Conservation (phyloP, 495 filamentous ascomycete genomes). For the Parathielavia appendiculata region DNA sequence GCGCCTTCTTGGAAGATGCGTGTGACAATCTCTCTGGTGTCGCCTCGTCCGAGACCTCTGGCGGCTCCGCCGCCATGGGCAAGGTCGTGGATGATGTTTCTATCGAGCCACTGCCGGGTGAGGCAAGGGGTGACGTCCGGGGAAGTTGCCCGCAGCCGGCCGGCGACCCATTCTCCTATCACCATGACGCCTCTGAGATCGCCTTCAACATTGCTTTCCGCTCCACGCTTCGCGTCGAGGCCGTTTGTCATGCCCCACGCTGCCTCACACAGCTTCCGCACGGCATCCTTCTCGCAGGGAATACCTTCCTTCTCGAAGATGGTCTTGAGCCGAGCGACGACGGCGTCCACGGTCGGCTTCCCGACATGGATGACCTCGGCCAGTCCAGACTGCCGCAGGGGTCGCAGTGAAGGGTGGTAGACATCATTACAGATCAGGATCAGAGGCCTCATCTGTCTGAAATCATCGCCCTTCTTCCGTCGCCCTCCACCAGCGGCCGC, state of each 20-base stretch:
- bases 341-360: slow-evolving; percentile 78
- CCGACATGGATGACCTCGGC: slow-evolving; percentile 92
- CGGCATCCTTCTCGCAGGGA: slow-evolving; percentile 76
- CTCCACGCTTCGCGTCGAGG: slow-evolving; percentile 50
- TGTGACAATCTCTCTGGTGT: slow-evolving; percentile 74
- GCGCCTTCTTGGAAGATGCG: slow-evolving; percentile 83
- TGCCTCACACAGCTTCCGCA: slow-evolving; percentile 83
- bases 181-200: slow-evolving; percentile 92
- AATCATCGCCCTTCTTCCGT: slow-evolving; percentile 70
- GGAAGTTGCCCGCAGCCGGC: slow-evolving; percentile 59
- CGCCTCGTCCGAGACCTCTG: slow-evolving; percentile 71
- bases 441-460: slow-evolving; percentile 77
- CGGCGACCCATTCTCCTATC: slow-evolving; percentile 89
- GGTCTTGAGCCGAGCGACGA: slow-evolving; percentile 71
- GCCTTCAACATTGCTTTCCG: slow-evolving; percentile 66
- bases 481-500: slow-evolving; percentile 25
- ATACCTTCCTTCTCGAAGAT: slow-evolving; percentile 87
- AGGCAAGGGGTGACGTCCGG: slow-evolving; percentile 41
- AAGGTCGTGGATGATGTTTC: slow-evolving; percentile 63
- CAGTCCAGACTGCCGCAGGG: slow-evolving; percentile 68
- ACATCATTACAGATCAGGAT: slow-evolving; percentile 96
- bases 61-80: slow-evolving; percentile 70
- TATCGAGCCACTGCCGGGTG: slow-evolving; percentile 79
- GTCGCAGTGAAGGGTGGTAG: slow-evolving; percentile 85
- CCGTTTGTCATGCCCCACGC: slow-evolving; percentile 78